These are phyloP conservation scores for Geoglossum cookeanum DNA, from an alignment of 2,329 filamentous ascomycete genomes.

Conservation along the genomic window DNA sequence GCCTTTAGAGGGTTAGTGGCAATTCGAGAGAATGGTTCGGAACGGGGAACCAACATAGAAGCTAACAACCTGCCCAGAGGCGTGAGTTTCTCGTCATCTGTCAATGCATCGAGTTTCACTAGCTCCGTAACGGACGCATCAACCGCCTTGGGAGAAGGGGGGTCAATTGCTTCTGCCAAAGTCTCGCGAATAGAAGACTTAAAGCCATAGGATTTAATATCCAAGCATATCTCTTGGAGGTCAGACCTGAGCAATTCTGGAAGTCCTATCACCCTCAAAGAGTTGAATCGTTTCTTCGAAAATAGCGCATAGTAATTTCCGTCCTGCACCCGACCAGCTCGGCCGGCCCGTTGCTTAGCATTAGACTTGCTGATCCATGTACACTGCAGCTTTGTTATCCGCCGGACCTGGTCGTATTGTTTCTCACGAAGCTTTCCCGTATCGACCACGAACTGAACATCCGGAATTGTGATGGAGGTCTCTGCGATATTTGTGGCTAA, in stretches of 20 bases:
- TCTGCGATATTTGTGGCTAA: slow-evolving; percentile 32
- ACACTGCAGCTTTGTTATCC: slow-evolving; percentile 21
- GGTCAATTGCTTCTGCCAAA: slow-evolving; percentile 25
- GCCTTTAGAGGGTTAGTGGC: slow-evolving; percentile 9
- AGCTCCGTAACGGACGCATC: slow-evolving; percentile 22
- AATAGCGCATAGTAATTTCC: slow-evolving; percentile 32
- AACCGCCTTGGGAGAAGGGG: slow-evolving; percentile 22
- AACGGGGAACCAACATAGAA: slow-evolving; percentile 10
- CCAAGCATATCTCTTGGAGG: slow-evolving; percentile 26
- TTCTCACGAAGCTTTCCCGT: slow-evolving; percentile 23
- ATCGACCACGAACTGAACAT: slow-evolving; percentile 31
- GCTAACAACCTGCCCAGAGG: slow-evolving; percentile 26
- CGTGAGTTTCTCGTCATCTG: slow-evolving; percentile 24
- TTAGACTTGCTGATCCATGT: slow-evolving; percentile 30
- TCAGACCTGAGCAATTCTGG: slow-evolving; percentile 26
- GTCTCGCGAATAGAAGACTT: slow-evolving; percentile 22
- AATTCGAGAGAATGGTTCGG: background rate
- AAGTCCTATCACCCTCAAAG: slow-evolving; percentile 16
- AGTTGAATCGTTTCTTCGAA: slow-evolving; percentile 19
- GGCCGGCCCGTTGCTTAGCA: slow-evolving; percentile 28
- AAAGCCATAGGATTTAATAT: slow-evolving; percentile 22
- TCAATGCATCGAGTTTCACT: slow-evolving; percentile 23
- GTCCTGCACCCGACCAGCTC: slow-evolving; percentile 28
- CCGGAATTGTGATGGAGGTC: slow-evolving; percentile 31
- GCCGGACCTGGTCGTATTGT: slow-evolving; percentile 21